phyloP scores from a whole-genome alignment of 2,329 filamentous ascomycete species.

The Trichoderma oligosporum region DNA sequence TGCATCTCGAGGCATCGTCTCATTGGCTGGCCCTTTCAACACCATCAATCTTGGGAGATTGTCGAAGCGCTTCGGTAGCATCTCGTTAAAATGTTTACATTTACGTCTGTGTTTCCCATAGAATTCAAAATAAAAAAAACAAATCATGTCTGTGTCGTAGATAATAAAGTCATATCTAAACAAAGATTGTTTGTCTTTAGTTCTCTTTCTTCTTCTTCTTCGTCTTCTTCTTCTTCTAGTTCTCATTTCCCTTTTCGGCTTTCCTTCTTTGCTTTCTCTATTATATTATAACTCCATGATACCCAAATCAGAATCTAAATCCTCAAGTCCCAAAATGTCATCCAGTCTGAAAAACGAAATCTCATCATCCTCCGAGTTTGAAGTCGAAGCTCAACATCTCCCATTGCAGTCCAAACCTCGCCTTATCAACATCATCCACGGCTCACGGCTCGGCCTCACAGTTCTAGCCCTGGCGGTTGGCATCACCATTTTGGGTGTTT shows the following conservation, averaged over 20 bases:
- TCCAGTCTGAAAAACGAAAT: slow-evolving; percentile 37
- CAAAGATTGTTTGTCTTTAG: not conserved
- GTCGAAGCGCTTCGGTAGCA: not conserved
- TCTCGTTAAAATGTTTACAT: not conserved
- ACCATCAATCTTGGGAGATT: not conserved
- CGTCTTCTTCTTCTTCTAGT: not conserved
- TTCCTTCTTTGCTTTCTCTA: not conserved
- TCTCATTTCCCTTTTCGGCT: not conserved
- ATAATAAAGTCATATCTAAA: slow-evolving; percentile 4
- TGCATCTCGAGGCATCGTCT: too few relatives aligned
- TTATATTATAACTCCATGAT: not conserved
- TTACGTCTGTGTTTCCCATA: slow-evolving; percentile 2
- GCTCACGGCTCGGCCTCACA: slow-evolving; percentile 46
- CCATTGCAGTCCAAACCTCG: slow-evolving; percentile 38
- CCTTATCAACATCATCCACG: slow-evolving; percentile 41
- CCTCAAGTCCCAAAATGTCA: slow-evolving; percentile 24
- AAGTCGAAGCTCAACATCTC: slow-evolving; percentile 41
- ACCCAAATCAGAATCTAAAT: not conserved
- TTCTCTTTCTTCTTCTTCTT: not conserved
- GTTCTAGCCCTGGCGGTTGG: slow-evolving; percentile 48
- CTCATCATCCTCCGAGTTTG: slow-evolving; percentile 47
- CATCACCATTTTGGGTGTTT: slow-evolving; percentile 51
- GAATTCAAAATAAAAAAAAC: too few relatives aligned
- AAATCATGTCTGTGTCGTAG: not conserved
- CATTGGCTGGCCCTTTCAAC: not conserved